These are phyloP conservation scores for Erysimum cheiri DNA, from an alignment of 441 rosid species.

Conservation along the genomic window DNA sequence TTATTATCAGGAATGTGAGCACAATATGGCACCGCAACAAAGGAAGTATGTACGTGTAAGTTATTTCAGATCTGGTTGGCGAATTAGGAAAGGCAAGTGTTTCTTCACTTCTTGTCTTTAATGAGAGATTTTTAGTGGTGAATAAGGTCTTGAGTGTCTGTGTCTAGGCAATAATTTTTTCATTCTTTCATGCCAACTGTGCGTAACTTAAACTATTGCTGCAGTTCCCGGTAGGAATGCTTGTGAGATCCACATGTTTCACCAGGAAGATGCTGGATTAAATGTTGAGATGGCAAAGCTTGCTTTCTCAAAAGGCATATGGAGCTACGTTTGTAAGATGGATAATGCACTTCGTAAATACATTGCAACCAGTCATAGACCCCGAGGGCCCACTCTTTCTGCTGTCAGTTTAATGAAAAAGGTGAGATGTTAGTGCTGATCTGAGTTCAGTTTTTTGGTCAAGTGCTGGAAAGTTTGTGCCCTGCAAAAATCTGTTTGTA, in stretches of 20 bases:
- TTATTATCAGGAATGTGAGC: constrained; percentile 75
- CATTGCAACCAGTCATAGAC: constrained; percentile 42
- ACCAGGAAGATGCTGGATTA: constrained; percentile 94
- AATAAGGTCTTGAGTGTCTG: background rate
- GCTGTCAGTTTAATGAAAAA: constrained; percentile 69
- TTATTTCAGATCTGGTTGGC: constrained; percentile 95
- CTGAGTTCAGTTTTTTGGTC: constrained; percentile 7
- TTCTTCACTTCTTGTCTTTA: background rate
- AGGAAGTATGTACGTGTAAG: constrained; percentile 79
- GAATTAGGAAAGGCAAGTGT: constrained; percentile 75
- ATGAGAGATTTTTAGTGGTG: constrained; percentile 13
- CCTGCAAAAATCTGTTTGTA: constrained; percentile 1
- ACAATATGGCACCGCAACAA: constrained; percentile 64
- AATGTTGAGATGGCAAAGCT: constrained; percentile 88
- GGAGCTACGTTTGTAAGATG: constrained; percentile 93
- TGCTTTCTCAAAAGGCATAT: constrained; percentile 90
- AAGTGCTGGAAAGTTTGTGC: constrained; percentile 5
- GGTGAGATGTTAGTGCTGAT: constrained; percentile 51
- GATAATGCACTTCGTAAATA: constrained; percentile 76
- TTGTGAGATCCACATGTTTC: constrained; percentile 83
- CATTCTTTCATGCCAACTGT: background rate
- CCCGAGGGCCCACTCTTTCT: constrained; percentile 47
- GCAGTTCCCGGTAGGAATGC: constrained; percentile 87
- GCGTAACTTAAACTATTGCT: constrained; percentile 33
- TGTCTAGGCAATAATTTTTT: background rate